Conservation (phyloP, 345 rosid species). For the Erodium maritimum region DNA sequence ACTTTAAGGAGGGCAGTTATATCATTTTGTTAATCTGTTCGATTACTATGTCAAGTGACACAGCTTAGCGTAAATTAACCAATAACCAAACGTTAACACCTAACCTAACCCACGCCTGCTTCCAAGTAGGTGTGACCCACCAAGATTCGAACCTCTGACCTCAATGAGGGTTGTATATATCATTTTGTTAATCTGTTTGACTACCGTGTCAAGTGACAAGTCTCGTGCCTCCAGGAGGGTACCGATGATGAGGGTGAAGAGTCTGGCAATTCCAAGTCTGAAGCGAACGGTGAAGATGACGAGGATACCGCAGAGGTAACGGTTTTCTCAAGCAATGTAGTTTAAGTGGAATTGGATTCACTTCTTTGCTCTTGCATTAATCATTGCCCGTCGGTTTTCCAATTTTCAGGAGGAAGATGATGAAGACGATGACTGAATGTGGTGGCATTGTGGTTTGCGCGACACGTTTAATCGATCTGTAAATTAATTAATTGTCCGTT, state of each 20-base stretch:
- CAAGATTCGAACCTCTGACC: too few relatives aligned
- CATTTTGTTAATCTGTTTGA: background rate
- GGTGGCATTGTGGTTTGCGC: background rate
- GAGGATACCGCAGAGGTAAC: slow-evolving; percentile 17
- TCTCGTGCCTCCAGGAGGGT: slow-evolving; percentile 11
- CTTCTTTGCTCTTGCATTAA: too few relatives aligned
- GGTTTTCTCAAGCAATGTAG: background rate
- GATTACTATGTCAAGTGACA: too few relatives aligned
- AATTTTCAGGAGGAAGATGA: slow-evolving; percentile 14
- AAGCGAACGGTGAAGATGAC: slow-evolving; percentile 16
- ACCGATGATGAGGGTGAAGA: slow-evolving; percentile 13
- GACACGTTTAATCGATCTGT: background rate
- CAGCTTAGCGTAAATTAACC: too few relatives aligned
- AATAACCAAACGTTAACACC: too few relatives aligned
- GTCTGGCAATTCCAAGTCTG: slow-evolving; percentile 17
- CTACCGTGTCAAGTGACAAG: background rate
- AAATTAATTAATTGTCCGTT: background rate
- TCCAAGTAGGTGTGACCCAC: too few relatives aligned
- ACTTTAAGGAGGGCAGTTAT: too few relatives aligned
- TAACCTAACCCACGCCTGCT: too few relatives aligned
- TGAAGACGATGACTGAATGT: slow-evolving; percentile 7
- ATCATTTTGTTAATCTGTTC: too few relatives aligned
- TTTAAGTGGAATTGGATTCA: too few relatives aligned
- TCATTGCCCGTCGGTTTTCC: background rate
- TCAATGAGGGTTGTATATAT: background rate